These are phyloP conservation scores for Babesia bovis DNA, from an alignment of 169 alveolate species.

Conservation along the genomic window DNA sequence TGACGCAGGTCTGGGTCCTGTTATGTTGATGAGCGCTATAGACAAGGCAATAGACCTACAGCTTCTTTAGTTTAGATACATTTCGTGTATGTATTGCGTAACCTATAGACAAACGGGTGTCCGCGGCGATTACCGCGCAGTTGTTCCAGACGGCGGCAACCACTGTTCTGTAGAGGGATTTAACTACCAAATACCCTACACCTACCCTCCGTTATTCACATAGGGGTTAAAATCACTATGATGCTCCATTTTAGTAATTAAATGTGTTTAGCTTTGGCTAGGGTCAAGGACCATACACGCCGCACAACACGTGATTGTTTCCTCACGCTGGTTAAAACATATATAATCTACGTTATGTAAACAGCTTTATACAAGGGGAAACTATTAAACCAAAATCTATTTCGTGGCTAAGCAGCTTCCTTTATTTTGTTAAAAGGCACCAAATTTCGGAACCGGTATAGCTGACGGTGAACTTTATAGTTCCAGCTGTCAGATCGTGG, in stretches of 20 bases:
- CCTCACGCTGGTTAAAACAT: too few species aligned
- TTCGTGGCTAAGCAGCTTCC: conserved; percentile 15
- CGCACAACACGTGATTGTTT: conserved; percentile 2
- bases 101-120: conserved; percentile 88
- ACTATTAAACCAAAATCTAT: background rate
- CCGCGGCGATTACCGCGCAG: conserved; percentile 90
- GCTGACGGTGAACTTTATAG: conserved; percentile 21
- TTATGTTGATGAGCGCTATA: background rate
- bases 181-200: background rate
- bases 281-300: background rate
- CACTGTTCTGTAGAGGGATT: conserved; percentile 64
- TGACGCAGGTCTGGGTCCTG: conserved; percentile 83
- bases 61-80: conserved; percentile 82
- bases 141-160: conserved; percentile 90
- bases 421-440: background rate
- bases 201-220: conserved; percentile 79
- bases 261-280: background rate
- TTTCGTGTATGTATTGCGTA: conserved; percentile 88
- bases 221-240: conserved; percentile 70
- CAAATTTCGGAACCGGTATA: background rate
- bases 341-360: too few species aligned
- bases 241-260: conserved; percentile 19
- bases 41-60: conserved; percentile 55
- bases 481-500: conserved; percentile 11
- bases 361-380: too few species aligned